These are phyloP conservation scores for Penstemon davidsonii DNA, from an alignment of 257 asterid species.

Conservation along the genomic window DNA sequence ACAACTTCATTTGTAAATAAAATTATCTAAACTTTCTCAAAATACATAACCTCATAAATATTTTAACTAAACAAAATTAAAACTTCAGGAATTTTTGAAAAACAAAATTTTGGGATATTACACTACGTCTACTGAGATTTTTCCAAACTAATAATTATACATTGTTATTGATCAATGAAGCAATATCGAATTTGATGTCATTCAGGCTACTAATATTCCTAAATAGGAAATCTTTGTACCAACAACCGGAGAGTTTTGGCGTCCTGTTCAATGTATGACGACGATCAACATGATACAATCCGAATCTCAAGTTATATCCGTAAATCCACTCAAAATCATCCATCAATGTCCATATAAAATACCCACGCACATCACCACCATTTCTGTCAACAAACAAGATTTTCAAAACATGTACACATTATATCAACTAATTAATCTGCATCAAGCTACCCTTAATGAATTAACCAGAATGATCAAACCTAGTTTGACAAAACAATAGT, in stretches of 20 bases:
- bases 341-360: conserved; percentile 73
- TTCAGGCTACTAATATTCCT: not conserved
- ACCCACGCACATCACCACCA: conserved; percentile 72
- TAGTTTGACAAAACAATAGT: not conserved
- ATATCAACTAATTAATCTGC: not conserved
- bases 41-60: no score
- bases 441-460: not conserved
- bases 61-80: no score
- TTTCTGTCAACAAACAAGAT: conserved; percentile 23
- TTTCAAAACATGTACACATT: conserved; percentile 25
- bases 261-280: conserved; percentile 44
- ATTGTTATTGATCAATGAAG: no score
- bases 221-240: conserved; percentile 56
- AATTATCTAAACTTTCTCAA: no score
- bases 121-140: no score
- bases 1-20: no score
- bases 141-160: no score
- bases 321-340: conserved; percentile 64
- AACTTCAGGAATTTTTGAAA: no score
- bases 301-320: conserved; percentile 51
- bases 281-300: conserved; percentile 47
- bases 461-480: conserved; percentile 1
- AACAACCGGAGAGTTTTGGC: conserved; percentile 55
- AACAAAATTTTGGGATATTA: no score
- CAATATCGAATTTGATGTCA: not conserved